A percentile compares a stretch with the other conserved stretches of the same genome.
These are phyloP conservation scores for Iris pallida DNA, from an alignment of 116 monocot genomes.

Conservation along the genomic window DNA sequence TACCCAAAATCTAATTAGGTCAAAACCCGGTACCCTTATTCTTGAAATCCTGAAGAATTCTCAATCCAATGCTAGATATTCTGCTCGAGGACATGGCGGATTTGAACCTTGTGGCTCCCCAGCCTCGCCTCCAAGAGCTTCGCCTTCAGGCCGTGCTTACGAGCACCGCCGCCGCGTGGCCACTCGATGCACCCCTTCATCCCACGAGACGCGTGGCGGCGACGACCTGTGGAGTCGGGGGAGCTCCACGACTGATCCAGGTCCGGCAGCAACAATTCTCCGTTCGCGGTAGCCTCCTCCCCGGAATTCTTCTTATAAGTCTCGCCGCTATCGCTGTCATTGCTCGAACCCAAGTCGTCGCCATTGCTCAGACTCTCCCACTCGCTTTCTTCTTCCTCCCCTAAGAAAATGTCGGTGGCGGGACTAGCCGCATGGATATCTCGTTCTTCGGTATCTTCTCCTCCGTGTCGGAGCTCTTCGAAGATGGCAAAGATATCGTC, in stretches of 20 bases:
- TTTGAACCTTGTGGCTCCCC: slow-evolving; percentile 69
- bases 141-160: slow-evolving; percentile 68
- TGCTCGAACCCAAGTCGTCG: slow-evolving; percentile 8
- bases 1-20: no score
- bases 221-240: slow-evolving; percentile 45
- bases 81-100: slow-evolving; percentile 76
- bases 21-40: no score
- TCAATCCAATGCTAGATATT: slow-evolving; percentile 51
- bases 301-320: slow-evolving; percentile 24
- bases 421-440: slow-evolving; percentile 19
- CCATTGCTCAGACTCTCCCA: slow-evolving; percentile 44
- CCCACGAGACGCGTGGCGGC: slow-evolving; percentile 41
- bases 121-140: slow-evolving; percentile 74
- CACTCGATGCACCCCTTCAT: slow-evolving; percentile 77
- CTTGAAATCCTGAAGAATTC: no score
- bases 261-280: slow-evolving; percentile 27
- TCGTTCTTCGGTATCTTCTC: slow-evolving; percentile 43
- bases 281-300: slow-evolving; percentile 7
- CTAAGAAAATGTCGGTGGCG: slow-evolving; percentile 39
- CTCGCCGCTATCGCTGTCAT: slow-evolving; percentile 41
- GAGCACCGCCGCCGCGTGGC: slow-evolving; percentile 31
- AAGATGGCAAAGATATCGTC: slow-evolving; percentile 77
- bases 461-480: slow-evolving; percentile 50
- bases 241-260: slow-evolving; percentile 66
- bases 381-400: slow-evolving; percentile 50